Percentiles rank a stretch among this genome's conserved stretches.
Evolutionary conservation across 306 rosid species (phyloP).

Genomic region (Echinosophora koreensis): DNA sequence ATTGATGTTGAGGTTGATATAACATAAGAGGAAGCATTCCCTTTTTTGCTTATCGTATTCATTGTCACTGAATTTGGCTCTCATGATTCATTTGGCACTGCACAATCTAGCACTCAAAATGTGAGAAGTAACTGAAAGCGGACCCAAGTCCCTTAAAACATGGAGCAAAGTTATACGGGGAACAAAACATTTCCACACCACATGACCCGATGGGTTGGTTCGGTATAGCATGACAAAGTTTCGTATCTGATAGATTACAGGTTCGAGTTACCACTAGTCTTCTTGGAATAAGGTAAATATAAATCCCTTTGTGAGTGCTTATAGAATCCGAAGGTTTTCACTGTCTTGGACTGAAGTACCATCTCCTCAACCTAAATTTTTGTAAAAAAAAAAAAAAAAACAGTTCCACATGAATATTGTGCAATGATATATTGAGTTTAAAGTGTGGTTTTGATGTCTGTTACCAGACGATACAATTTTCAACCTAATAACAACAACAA

Average conservation of each 20-base stretch:
- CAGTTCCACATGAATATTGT: background rate
- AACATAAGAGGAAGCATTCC: background rate
- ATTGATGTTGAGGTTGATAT: constrained; percentile 38
- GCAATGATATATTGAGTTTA: constrained; percentile 1
- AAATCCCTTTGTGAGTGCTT: too few relatives aligned
- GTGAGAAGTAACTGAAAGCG: constrained; percentile 17
- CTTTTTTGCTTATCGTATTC: constrained; percentile 9
- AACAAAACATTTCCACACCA: constrained; percentile 23
- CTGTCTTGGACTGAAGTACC: too few relatives aligned
- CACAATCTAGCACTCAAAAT: constrained; percentile 35
- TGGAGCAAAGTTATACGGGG: constrained; percentile 26
- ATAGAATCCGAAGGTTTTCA: too few relatives aligned
- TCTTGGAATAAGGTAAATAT: too few relatives aligned
- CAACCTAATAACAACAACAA: background rate
- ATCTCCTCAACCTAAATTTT: too few relatives aligned
- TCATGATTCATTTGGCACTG: constrained; percentile 11
- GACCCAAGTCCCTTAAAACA: constrained; percentile 49
- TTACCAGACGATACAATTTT: background rate
- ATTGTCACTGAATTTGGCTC: constrained; percentile 36
- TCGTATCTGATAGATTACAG: too few relatives aligned
- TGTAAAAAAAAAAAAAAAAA: too few relatives aligned
- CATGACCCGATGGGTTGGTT: too few relatives aligned
- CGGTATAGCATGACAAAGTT: too few relatives aligned
- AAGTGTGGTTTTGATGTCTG: background rate
- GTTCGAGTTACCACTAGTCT: too few relatives aligned